phyloP scores from a whole-genome alignment of 768 basidiomycete genomes.

The Kwoniella mangroviensis region DNA sequence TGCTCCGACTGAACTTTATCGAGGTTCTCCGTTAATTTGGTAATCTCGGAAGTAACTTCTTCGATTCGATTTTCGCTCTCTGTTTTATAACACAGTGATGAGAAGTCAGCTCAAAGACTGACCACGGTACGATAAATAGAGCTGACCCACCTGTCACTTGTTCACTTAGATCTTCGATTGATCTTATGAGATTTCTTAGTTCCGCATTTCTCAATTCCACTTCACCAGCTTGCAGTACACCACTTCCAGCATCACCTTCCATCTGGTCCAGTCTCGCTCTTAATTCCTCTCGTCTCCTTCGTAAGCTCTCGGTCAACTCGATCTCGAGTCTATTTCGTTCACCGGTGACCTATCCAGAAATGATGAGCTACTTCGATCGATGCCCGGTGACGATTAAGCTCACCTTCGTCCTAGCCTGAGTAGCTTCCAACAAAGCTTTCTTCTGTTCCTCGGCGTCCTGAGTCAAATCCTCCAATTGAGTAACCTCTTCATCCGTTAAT shows the following conservation, averaged over 20 bases:
- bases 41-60: conserved; percentile 63
- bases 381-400: conserved; percentile 35
- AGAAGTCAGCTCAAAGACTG: neutral
- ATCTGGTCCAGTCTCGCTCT: conserved; percentile 75
- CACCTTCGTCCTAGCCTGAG: conserved; percentile 73
- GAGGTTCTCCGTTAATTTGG: conserved; percentile 60
- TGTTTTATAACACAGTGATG: conserved; percentile 45
- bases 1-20: conserved; percentile 83
- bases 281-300: conserved; percentile 78
- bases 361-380: conserved; percentile 4
- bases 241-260: conserved; percentile 64
- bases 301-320: conserved; percentile 86
- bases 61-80: conserved; percentile 65
- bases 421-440: conserved; percentile 71
- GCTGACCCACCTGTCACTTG: conserved; percentile 63
- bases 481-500: conserved; percentile 74
- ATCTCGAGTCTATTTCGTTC: conserved; percentile 84
- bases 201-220: conserved; percentile 65
- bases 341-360: conserved; percentile 66
- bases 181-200: conserved; percentile 68
- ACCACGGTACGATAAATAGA: neutral
- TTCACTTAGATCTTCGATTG: conserved; percentile 67
- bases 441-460: conserved; percentile 77
- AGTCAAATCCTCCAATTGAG: conserved; percentile 68
- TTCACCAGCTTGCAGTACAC: conserved; percentile 67